phyloP scores from a whole-genome alignment of 2,329 filamentous ascomycete genomes.

The Xylaria sp. region DNA sequence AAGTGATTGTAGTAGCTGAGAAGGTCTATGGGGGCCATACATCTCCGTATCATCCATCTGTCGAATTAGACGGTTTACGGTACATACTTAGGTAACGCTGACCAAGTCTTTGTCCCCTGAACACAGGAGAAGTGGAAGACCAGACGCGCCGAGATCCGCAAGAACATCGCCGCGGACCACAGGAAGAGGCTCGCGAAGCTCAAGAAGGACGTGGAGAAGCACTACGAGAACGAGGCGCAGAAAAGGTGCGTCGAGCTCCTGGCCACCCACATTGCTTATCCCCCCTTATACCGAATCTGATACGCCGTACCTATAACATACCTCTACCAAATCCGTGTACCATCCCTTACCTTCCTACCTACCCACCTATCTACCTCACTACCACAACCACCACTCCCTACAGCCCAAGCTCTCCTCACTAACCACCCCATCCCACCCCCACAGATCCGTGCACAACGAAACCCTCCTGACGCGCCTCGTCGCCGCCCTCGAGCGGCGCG shows the following conservation, averaged over 20 bases:
- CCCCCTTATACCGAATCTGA: too few species aligned
- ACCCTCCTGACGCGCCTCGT: background rate
- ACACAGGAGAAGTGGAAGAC: conserved; percentile 27
- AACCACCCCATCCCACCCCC: background rate
- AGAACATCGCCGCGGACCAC: conserved; percentile 22
- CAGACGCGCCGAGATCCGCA: conserved; percentile 22
- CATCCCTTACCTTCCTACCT: background rate
- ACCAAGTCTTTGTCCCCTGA: conserved; percentile 2
- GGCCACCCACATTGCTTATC: too few species aligned
- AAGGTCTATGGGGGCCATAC: background rate
- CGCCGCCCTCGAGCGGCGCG: background rate
- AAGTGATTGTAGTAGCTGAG: background rate
- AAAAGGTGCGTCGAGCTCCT: conserved; percentile 22
- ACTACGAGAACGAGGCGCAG: conserved; percentile 21
- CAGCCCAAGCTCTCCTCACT: background rate
- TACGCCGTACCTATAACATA: too few species aligned
- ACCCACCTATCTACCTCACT: background rate
- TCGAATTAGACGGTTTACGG: too few species aligned
- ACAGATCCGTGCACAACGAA: background rate
- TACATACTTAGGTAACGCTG: conserved; percentile 3
- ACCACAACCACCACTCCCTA: background rate
- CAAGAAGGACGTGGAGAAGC: conserved; percentile 21
- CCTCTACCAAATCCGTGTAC: too few species aligned
- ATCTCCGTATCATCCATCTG: background rate
- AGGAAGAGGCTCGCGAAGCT: conserved; percentile 11